phyloP scores from a whole-genome alignment of 1,284 basidiomycete species.

The Vanrija sp. region DNA sequence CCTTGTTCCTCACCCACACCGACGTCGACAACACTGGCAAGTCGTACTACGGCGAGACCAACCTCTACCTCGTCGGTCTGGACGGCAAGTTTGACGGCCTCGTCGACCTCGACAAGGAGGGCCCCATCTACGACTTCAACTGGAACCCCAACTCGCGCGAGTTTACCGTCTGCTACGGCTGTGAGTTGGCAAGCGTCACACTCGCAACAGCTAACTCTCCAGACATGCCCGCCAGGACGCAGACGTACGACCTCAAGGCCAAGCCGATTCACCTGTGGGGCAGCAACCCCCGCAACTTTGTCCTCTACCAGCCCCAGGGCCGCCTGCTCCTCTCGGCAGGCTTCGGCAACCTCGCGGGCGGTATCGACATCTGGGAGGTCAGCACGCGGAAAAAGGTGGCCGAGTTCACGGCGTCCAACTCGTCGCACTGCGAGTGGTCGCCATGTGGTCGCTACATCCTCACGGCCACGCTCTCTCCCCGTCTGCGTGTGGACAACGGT shows the following conservation, averaged over 20 bases:
- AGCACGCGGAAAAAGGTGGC: constrained; percentile 76
- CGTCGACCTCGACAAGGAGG: constrained; percentile 91
- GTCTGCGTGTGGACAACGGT: constrained; percentile 93
- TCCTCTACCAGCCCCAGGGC: constrained; percentile 92
- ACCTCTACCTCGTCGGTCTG: constrained; percentile 87
- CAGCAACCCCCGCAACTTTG: constrained; percentile 80
- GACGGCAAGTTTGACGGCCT: constrained; percentile 94
- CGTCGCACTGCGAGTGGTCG: constrained; percentile 91
- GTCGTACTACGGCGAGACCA: constrained; percentile 97
- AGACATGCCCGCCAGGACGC: constrained; percentile 88
- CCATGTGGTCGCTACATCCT: constrained; percentile 88
- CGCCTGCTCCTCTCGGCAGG: constrained; percentile 84
- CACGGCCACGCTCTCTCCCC: constrained; percentile 88
- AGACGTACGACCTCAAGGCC: constrained; percentile 86
- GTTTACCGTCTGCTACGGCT: constrained; percentile 93
- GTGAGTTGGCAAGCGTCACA: constrained; percentile 54
- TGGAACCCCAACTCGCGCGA: constrained; percentile 99
- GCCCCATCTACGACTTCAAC: constrained; percentile 91
- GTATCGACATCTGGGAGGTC: constrained; percentile 87
- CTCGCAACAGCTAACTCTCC: constrained; percentile 27
- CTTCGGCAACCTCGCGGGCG: constrained; percentile 93
- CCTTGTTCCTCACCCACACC: constrained; percentile 84
- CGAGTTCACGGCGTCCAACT: constrained; percentile 82
- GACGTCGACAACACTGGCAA: constrained; percentile 97
- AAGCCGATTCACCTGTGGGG: constrained; percentile 88